Evolutionary conservation across 2,329 filamentous ascomycete genomes (phyloP).

Genomic region (Pseudogymnoascus sp.): DNA sequence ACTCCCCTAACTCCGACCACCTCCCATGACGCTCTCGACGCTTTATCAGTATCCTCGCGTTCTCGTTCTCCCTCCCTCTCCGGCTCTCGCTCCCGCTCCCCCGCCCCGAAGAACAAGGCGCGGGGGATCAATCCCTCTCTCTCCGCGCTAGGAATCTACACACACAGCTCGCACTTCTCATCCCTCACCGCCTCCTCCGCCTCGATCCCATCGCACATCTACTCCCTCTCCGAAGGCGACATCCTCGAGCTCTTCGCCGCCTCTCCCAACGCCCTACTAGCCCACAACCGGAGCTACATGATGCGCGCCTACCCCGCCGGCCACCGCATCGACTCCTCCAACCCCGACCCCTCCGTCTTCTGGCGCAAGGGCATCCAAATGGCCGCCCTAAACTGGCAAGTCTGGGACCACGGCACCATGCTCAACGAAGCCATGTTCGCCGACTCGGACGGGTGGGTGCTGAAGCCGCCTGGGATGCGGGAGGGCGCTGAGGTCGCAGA

Average conservation of each 20-base stretch:
- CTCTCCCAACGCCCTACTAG: slow-evolving; percentile 54
- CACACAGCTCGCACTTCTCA: slow-evolving; percentile 73
- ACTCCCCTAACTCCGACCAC: slow-evolving; percentile 16
- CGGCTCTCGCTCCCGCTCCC: slow-evolving; percentile 21
- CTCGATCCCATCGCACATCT: slow-evolving; percentile 56
- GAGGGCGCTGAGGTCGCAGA: slow-evolving; percentile 23
- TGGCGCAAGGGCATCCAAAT: slow-evolving; percentile 88
- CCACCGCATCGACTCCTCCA: slow-evolving; percentile 73
- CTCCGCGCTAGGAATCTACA: slow-evolving; percentile 73
- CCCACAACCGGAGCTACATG: slow-evolving; percentile 72
- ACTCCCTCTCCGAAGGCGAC: slow-evolving; percentile 55
- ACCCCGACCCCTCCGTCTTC: slow-evolving; percentile 74
- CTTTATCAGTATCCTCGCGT: slow-evolving; percentile 22
- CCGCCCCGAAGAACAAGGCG: slow-evolving; percentile 25
- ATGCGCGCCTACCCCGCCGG: slow-evolving; percentile 88
- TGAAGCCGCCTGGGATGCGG: slow-evolving; percentile 73
- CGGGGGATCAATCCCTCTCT: slow-evolving; percentile 68
- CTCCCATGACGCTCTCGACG: slow-evolving; percentile 9
- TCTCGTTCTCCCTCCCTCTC: slow-evolving; percentile 18
- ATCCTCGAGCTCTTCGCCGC: slow-evolving; percentile 56
- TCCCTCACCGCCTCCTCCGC: slow-evolving; percentile 24
- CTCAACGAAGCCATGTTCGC: slow-evolving; percentile 89
- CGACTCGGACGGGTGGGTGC: slow-evolving; percentile 71
- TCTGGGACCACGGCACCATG: slow-evolving; percentile 89
- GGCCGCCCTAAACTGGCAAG: slow-evolving; percentile 91